Percentiles rank a stretch among this genome's conserved stretches.
phyloP scores from a whole-genome alignment of 257 asterid genomes.

The Prunella vulgaris region DNA sequence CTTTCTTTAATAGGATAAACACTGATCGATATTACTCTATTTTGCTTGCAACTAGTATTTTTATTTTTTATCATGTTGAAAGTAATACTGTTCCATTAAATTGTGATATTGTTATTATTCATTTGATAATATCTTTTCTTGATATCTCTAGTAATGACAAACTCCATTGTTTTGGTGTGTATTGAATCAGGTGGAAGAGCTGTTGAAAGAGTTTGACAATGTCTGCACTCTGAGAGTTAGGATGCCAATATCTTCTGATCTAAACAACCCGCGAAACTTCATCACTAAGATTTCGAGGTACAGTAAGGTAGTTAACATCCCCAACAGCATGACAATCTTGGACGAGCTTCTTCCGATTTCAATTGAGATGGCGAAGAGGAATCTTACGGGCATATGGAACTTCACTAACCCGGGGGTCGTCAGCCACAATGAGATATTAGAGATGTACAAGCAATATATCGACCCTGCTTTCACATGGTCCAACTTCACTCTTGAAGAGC shows the following conservation, averaged over 20 bases:
- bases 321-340: slow-evolving; percentile 97
- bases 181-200: slow-evolving; percentile 76
- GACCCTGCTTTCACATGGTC: slow-evolving; percentile 57
- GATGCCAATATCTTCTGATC: slow-evolving; percentile 93
- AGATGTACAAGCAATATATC: slow-evolving; percentile 86
- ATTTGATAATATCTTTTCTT: no score
- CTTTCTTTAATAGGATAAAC: background rate
- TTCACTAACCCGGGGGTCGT: slow-evolving; percentile 94
- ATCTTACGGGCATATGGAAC: slow-evolving; percentile 90
- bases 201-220: slow-evolving; percentile 78
- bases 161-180: slow-evolving; percentile 2
- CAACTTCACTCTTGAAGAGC: slow-evolving; percentile 94
- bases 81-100: background rate
- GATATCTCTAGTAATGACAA: background rate
- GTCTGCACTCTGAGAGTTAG: slow-evolving; percentile 95
- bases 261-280: slow-evolving; percentile 89
- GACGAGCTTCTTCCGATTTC: slow-evolving; percentile 96
- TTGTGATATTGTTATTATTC: background rate
- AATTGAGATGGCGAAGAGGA: slow-evolving; percentile 94
- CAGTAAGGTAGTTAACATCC: slow-evolving; percentile 87
- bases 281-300: slow-evolving; percentile 83
- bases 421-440: slow-evolving; percentile 88
- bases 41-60: background rate
- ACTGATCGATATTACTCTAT: no score
- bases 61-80: background rate